A percentile compares a stretch with the other conserved stretches of the same genome.
Evolutionary conservation across 176 grass and related monocot species (phyloP).

Genomic region (Hordeum vulgare): MorexV3_pseudomolecules_assembly NC_058519.1:440901393-440901892

Average conservation of each 20-base stretch:
- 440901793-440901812: slow-evolving; percentile 31
- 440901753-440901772: slow-evolving; percentile 26
- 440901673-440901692: slow-evolving; percentile 61
- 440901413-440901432: slow-evolving; percentile 67
- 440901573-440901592: slow-evolving; percentile 84
- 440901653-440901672: slow-evolving; percentile 53
- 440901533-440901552: slow-evolving; percentile 58
- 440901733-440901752: slow-evolving; percentile 64
- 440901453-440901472: slow-evolving; percentile 83
- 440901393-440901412: slow-evolving; percentile 75
- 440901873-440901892: slow-evolving; percentile 20
- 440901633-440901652: slow-evolving; percentile 87
- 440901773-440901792: slow-evolving; percentile 17
- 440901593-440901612: slow-evolving; percentile 59
- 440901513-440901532: slow-evolving; percentile 33
- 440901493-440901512: slow-evolving; percentile 50
- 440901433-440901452: slow-evolving; percentile 74
- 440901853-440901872: slow-evolving; percentile 23
- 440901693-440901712: slow-evolving; percentile 59
- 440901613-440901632: slow-evolving; percentile 27
- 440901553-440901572: slow-evolving; percentile 73
- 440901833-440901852: not conserved
- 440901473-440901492: slow-evolving; percentile 87
- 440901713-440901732: slow-evolving; percentile 64
- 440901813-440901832: slow-evolving; percentile 33